Base-by-base conservation (phyloP, 352 stramenopile species). In the Hyaloperonospora arabidopsidis region DNA sequence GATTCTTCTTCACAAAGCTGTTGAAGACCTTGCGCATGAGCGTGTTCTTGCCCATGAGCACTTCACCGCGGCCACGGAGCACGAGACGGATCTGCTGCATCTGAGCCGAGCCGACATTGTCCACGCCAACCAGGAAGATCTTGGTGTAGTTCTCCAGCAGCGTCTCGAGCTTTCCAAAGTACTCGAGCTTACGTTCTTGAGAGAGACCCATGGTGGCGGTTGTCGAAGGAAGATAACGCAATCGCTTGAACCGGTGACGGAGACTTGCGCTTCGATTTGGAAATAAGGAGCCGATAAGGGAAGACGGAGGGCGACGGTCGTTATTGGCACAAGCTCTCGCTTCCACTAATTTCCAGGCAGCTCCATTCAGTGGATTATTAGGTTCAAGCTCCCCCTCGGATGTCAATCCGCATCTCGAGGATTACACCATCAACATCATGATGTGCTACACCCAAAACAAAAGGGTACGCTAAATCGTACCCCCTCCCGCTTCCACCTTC, bases 31-130 rank as follows among this genome's bases (percentile, higher is more conserved):
- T 98, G 63, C 97, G 87, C 86, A 99, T 99, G 72, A 99, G 95
- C 67, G 97, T 99, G 87, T 99, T 99, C 87, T 99, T 99, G 71
- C 97, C 97, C 96, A 99, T 99, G 61, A 99, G 87, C 47, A 99
- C 78, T 46, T 98, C 93, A 49, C 93, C 97, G 52, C 86, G 84
- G 66, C 92, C 90, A 63, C 96, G 95, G 18, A 99, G 90, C 23
- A 81, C 83, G 34, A 95, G 82, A 87, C 97, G 95, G 68, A 98
- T 98, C 67, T 97, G 76, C 74, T 98, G 96, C 74, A 99, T 97
- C 84, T 99, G 97, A 68, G 96, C 96, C 59, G 96, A 99, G 59
- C 96, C 96, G 47, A 99, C 97, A 86, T 99, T 99, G 88, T 99
- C 96, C 54, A 98, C 95, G 63, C 87, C 79, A 18, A 99, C 96